Evolutionary conservation across 495 filamentous ascomycete species (phyloP), one percentile per base, ranked within the genome.

Genomic region (Rusavskia elegans): DNA sequence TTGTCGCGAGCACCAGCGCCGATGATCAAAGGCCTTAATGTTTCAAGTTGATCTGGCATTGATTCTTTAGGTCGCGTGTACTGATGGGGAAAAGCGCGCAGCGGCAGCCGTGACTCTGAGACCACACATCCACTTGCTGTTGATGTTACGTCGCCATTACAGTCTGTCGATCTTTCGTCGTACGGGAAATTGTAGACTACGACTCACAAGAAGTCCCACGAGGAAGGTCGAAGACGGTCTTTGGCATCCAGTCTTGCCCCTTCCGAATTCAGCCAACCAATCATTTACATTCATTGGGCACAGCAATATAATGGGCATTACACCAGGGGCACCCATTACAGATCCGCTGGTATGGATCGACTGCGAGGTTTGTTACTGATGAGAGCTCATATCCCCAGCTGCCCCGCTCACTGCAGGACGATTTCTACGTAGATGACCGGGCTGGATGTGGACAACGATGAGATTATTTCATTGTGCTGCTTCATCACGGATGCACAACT

Each of bases 391-490:
- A 11, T 35, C 5, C 32, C 10, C 9, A 7, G 8, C 32, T 35
- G 2, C 9, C 13, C 5, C 8, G 29, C 36, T 40, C 21, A 19
- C n/a, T 25, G n/a, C 27, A 27, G 10, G n/a, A 17, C 14, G 17
- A 21, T 42, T 27, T 51, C 10, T 20, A 39, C 13, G 39, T 55
- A 95, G 89, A 98, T 98, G 92, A 96, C 93, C 3, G 92, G 92
- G 3, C 79, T 98, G 4, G 73, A 95, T 63, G 70, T 79, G 2
- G 77, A 83, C 29, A 77, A 65, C 19, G 93, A 97, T 59, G 76
- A 79, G 16, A 94, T 98, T 60, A 78, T 98, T 57, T 87, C 93
- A 62, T 84, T 98, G 30, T 92, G 83, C 66, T 98, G 92, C 69
- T 84, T 93, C 68, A 77, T 98, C 62, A 98, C 93, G 8, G 80